Evolutionary conservation across 1,284 basidiomycete genomes (phyloP).

Genomic region (Xerocomus nothofagi): DNA sequence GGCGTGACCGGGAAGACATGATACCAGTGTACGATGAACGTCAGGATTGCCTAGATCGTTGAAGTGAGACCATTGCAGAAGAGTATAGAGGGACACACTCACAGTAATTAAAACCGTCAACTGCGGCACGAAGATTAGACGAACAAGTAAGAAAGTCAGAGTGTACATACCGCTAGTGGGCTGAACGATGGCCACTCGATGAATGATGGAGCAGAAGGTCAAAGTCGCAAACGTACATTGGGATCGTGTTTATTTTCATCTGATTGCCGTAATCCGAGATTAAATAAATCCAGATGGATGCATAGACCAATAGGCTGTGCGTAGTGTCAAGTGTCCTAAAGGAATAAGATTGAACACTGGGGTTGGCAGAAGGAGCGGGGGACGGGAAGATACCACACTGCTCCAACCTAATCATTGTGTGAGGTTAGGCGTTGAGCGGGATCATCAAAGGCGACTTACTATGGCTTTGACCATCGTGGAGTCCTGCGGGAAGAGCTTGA

Average conservation of each 20-base stretch:
- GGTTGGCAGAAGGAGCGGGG: background rate
- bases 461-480: slow-evolving; percentile 33
- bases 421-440: background rate
- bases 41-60: slow-evolving; percentile 34
- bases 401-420: slow-evolving; percentile 24
- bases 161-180: slow-evolving; percentile 42
- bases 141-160: background rate
- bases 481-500: slow-evolving; percentile 44
- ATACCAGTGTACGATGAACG: slow-evolving; percentile 37
- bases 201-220: background rate
- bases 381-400: slow-evolving; percentile 23
- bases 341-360: slow-evolving; percentile 4
- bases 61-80: background rate
- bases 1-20: slow-evolving; percentile 13
- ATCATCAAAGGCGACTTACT: slow-evolving; percentile 32
- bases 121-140: slow-evolving; percentile 28
- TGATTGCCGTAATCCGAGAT: slow-evolving; percentile 31
- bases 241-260: slow-evolving; percentile 25
- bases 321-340: slow-evolving; percentile 26
- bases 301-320: slow-evolving; percentile 31
- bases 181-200: slow-evolving; percentile 25
- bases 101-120: slow-evolving; percentile 49
- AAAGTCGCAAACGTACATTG: slow-evolving; percentile 18
- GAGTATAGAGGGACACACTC: slow-evolving; percentile 7
- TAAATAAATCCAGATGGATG: slow-evolving; percentile 34